These are phyloP conservation scores for Glonium stellatum DNA, from an alignment of 495 filamentous ascomycete genomes.

Conservation along the genomic window DNA sequence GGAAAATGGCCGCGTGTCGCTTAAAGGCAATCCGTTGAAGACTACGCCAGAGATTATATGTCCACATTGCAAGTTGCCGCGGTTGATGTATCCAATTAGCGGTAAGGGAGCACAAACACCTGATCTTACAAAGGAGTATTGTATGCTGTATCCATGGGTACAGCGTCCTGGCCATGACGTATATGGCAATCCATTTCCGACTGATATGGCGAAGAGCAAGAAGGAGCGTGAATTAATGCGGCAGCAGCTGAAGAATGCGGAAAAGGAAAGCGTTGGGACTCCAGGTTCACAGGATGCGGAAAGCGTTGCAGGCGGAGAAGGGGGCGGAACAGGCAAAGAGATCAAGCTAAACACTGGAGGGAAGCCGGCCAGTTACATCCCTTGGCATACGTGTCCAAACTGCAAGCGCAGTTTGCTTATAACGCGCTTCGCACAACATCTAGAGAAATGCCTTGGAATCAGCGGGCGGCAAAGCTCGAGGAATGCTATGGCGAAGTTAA, in stretches of 20 bases:
- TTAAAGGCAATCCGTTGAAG: constrained; percentile 70
- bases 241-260: constrained; percentile 27
- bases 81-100: constrained; percentile 36
- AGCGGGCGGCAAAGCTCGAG: constrained; percentile 60
- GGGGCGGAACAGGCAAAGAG: constrained; percentile 22
- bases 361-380: constrained; percentile 60
- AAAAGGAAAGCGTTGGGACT: constrained; percentile 27
- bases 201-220: constrained; percentile 51
- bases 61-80: constrained; percentile 38
- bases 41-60: constrained; percentile 63
- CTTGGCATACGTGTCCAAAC: constrained; percentile 63
- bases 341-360: constrained; percentile 33
- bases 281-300: constrained; percentile 32
- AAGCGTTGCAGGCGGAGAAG: constrained; percentile 10
- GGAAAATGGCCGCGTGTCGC: constrained; percentile 61
- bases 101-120: constrained; percentile 33
- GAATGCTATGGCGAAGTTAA: constrained; percentile 37
- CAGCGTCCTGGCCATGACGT: constrained; percentile 70
- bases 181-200: constrained; percentile 69
- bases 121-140: constrained; percentile 48
- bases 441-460: constrained; percentile 74
- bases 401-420: constrained; percentile 56
- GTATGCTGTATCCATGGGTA: constrained; percentile 67
- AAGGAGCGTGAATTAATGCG: constrained; percentile 40
- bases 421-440: constrained; percentile 61